Evolutionary conservation across 495 filamentous ascomycete genomes (phyloP).

Genomic region (Penicillium lividum): DNA sequence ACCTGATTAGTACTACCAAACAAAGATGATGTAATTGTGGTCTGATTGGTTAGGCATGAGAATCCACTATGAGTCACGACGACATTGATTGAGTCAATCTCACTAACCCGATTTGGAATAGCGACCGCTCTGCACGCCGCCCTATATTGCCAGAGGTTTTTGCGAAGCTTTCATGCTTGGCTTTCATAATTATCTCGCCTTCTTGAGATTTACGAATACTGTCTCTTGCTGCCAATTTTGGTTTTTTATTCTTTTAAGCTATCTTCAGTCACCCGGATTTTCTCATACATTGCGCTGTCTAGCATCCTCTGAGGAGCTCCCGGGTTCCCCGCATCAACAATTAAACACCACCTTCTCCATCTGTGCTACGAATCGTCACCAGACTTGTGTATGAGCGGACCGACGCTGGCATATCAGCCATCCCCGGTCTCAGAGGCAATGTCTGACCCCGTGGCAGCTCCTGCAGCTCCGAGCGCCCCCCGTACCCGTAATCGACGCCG

Average conservation of each 20-base stretch:
- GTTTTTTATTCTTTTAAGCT: neutral
- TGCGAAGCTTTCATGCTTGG: neutral
- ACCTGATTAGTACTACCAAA: too few relatives aligned
- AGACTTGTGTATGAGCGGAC: constrained; percentile 20
- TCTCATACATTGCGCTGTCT: neutral
- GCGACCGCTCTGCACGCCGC: neutral
- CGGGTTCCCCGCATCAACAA: neutral
- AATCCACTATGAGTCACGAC: constrained; percentile 4
- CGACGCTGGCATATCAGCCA: constrained; percentile 2
- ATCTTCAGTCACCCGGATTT: neutral
- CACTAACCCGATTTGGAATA: neutral
- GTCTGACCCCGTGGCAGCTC: constrained; percentile 20
- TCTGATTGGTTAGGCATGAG: too few relatives aligned
- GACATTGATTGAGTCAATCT: neutral
- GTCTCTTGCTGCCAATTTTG: neutral
- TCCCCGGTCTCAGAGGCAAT: constrained; percentile 20
- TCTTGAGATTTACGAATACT: neutral
- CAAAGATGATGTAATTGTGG: too few relatives aligned
- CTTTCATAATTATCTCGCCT: neutral
- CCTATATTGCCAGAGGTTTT: neutral
- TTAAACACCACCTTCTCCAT: neutral
- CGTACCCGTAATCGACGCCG: constrained; percentile 36
- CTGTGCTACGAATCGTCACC: neutral
- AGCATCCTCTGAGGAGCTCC: neutral
- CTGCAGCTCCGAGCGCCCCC: constrained; percentile 25